phyloP scores from a whole-genome alignment of 257 asterid species.

The Cordia subcordata region DNA sequence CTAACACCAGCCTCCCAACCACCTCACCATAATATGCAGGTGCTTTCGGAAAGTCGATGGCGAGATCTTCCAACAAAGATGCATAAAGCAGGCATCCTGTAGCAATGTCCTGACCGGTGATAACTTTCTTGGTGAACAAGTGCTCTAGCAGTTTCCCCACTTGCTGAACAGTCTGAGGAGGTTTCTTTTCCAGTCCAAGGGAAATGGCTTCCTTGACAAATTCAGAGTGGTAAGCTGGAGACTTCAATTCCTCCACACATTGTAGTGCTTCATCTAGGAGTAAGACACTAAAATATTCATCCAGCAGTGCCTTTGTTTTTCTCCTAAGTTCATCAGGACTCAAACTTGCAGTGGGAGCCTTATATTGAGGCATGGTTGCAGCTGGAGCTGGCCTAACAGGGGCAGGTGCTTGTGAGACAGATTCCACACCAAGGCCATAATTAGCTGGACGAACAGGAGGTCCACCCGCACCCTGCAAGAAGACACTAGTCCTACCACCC shows the following conservation, averaged over 20 bases:
- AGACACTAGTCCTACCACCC: conserved; percentile 63
- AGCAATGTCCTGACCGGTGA: conserved; percentile 35
- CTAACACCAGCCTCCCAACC: conserved; percentile 54
- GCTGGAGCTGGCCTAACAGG: conserved; percentile 30
- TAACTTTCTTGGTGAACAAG: conserved; percentile 49
- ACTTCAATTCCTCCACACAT: conserved; percentile 74
- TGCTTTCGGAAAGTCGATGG: conserved; percentile 87
- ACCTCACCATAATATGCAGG: conserved; percentile 82
- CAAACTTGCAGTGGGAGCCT: conserved; percentile 28
- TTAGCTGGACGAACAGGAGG: conserved; percentile 37
- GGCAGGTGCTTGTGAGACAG: conserved; percentile 33
- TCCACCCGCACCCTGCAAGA: conserved; percentile 59
- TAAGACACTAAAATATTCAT: conserved; percentile 67
- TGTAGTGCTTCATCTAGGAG: conserved; percentile 73
- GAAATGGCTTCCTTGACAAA: conserved; percentile 70
- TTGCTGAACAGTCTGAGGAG: conserved; percentile 50
- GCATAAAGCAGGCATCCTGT: conserved; percentile 54
- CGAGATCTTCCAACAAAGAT: conserved; percentile 63
- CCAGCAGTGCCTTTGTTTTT: conserved; percentile 57
- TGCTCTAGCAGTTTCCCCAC: conserved; percentile 53
- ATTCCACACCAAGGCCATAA: conserved; percentile 30
- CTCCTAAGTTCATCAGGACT: conserved; percentile 50
- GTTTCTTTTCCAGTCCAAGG: conserved; percentile 73
- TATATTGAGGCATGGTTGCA: conserved; percentile 22
- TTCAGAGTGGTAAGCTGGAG: conserved; percentile 74